phyloP scores from a whole-genome alignment of 2,329 filamentous ascomycete species.

The Arthroderma sp. region DNA sequence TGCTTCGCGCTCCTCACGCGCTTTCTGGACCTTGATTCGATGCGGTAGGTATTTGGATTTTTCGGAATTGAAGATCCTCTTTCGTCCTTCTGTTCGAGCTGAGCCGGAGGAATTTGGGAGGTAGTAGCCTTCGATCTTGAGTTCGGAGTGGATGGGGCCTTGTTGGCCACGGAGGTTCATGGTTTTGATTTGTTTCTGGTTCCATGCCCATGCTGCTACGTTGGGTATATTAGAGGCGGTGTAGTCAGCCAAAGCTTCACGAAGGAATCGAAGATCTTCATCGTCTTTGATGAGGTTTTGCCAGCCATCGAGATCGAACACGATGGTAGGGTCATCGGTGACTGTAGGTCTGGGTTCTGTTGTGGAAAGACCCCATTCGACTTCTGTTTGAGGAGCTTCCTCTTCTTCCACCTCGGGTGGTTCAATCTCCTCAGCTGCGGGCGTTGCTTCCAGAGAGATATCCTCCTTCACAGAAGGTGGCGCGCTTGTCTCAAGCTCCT shows the following conservation, averaged over 20 bases:
- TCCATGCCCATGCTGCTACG: conserved; percentile 53
- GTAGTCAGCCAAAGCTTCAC: conserved; percentile 37
- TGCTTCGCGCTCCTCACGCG: conserved; percentile 75
- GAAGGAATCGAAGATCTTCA: conserved; percentile 49
- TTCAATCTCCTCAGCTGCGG: conserved; percentile 11
- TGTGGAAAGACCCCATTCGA: conserved; percentile 48
- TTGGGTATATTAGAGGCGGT: conserved; percentile 41
- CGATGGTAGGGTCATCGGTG: conserved; percentile 49
- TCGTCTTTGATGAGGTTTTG: conserved; percentile 56
- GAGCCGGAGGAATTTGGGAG: conserved; percentile 74
- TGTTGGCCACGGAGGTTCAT: conserved; percentile 47
- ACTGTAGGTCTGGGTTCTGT: conserved; percentile 50
- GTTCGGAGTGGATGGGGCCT: conserved; percentile 40
- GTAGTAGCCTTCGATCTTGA: conserved; percentile 56
- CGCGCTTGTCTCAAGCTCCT: conserved; percentile 8
- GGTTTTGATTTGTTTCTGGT: conserved; percentile 58
- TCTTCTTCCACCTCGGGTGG: conserved; percentile 9
- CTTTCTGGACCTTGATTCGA: conserved; percentile 89
- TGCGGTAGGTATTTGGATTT: conserved; percentile 97
- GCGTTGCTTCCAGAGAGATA: conserved; percentile 4
- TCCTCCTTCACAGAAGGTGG: conserved; percentile 2
- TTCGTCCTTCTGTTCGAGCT: conserved; percentile 82
- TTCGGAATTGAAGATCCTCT: conserved; percentile 91
- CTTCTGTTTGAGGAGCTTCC: conserved; percentile 33
- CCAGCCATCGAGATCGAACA: conserved; percentile 59